Evolutionary conservation across 2,329 filamentous ascomycete genomes (phyloP), one percentile per base, ranked within the genome.

Genomic region (Penicillium corylophilum): DNA sequence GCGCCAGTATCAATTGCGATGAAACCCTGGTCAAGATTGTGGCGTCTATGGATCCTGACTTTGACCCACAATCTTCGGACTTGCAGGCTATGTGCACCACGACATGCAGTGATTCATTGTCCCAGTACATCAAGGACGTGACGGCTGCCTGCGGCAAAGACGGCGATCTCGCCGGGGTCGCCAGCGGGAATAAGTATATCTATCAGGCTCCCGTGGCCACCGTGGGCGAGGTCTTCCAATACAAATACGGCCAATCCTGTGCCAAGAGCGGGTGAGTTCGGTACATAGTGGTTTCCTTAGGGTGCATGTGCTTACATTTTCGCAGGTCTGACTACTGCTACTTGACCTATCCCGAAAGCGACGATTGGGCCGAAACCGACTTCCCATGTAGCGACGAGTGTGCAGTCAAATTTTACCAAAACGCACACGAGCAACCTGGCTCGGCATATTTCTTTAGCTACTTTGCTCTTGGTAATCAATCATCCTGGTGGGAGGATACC

Each of bases 1-100:
- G 59, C 43, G 59, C 62, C 23, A 53, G 35, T 33, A 67, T 69
- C 39, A 47, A 69, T 45, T 70, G 67, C 44, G 64, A 68, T 39
- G 39, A 56, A 44, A 66, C 64, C 8, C 59, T 69, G 3, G 50
- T 67, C 23, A 60, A 63, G 15, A 40, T 67, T 5, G 67, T 64
- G 24, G 65, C 65, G 7, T 70, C 67, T 5, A 51, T 60, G 47
- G 61, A 63, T 40, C 63, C 64, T 9, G 48, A 59, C 43, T 69
- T 67, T 51, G 41, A 64, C 38, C 62, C 64, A 13, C 52, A 53
- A 6, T 23, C 53, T 23, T 50, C 56, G 8, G 62, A 68, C 50
- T 50, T 67, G 9, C 51, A 61, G 42, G 55, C 55, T 29, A 62
- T 58, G 18, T 68, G 65, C 50, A 65, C 63, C 12, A 46, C 52